These are phyloP conservation scores for Fusarium goolgardi DNA, from an alignment of 2,329 filamentous ascomycete species.

Conservation along the genomic window DNA sequence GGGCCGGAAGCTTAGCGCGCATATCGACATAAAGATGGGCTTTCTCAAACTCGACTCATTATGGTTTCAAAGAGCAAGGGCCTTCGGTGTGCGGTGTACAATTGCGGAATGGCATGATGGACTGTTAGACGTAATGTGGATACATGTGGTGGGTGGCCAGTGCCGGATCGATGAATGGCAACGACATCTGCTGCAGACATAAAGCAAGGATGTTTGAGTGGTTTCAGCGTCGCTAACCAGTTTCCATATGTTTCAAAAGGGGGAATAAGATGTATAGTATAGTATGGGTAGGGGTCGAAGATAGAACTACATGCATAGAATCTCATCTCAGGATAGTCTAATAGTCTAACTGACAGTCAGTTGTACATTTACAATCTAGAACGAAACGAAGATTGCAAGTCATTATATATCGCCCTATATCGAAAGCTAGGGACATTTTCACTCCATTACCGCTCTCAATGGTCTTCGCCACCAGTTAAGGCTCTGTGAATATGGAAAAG, in stretches of 20 bases:
- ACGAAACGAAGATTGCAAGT: neutral
- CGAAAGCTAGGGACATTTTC: neutral
- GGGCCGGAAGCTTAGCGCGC: constrained; percentile 21
- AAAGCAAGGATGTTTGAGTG: constrained; percentile 13
- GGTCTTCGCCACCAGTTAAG: neutral
- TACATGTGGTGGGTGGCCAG: constrained; percentile 12
- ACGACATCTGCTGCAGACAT: constrained; percentile 2
- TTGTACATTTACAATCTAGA: constrained; percentile 24
- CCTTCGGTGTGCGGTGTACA: constrained; percentile 36
- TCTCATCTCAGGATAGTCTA: constrained; percentile 39
- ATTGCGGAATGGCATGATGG: constrained; percentile 26
- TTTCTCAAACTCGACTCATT: constrained; percentile 6
- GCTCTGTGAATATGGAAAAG: constrained; percentile 9
- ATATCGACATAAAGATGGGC: constrained; percentile 5
- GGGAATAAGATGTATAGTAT: constrained; percentile 20
- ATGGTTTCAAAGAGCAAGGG: constrained; percentile 3
- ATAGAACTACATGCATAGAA: constrained; percentile 34
- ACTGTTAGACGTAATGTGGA: constrained; percentile 29
- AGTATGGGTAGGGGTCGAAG: neutral
- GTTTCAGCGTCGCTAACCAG: constrained; percentile 2
- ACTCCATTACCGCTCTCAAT: neutral
- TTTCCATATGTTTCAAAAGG: constrained; percentile 15
- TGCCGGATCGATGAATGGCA: constrained; percentile 28
- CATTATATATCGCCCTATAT: neutral
- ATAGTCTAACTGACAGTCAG: neutral